Evolutionary conservation across 2,329 filamentous ascomycete species (phyloP), one percentile per base, ranked within the genome.

Genomic region (Sclerotinia subarctica): DNA sequence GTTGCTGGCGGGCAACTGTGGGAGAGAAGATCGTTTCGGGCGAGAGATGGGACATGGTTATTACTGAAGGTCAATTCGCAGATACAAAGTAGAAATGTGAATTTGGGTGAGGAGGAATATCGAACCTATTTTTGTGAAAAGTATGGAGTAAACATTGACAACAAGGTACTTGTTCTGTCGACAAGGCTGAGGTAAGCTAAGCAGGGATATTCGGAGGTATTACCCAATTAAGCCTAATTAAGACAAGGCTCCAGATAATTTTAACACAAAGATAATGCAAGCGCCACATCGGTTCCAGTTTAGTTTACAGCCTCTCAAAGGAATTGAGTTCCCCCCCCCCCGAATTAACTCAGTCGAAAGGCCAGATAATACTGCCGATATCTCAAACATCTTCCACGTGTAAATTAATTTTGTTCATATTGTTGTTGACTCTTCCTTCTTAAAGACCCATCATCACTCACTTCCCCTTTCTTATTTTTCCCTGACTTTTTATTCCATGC

Each of bases 1-100:
- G 90, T 73, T 92, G 91, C 70, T 91, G 89, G 69, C 92, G 90
- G 64, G 88, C 87, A 44, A 88, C 81, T 0, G 87, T 88, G 17
- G 88, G 88, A 5, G 88, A 90, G 79, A 90, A 90, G 68, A 90
- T 88, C 70, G 87, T 86, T 17, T 84, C 75, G 8, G 75, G 74
- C 8, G 76, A 75, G 46, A 79, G 77, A 68, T 80, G 77, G 21
- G 77, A 74, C 78, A 79, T 79, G 8, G 7, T 57, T 35, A 15
- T 24, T 35, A 15, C 21, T 11, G 21, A 19, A 35, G 26, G 13
- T 42, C n/a, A 24, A 29, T 24, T 42, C 19, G 49, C 51, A 56
- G 11, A 42, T 64, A 24, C 35, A 44, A 53, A 44, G 17, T 56
- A 17, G 11, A 44, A 56, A 52, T 63, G 24, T 26, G 10, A 44